Conservation (phyloP, 805 yeast genomes). For the Wilhelminamyces savonicus region DNA sequence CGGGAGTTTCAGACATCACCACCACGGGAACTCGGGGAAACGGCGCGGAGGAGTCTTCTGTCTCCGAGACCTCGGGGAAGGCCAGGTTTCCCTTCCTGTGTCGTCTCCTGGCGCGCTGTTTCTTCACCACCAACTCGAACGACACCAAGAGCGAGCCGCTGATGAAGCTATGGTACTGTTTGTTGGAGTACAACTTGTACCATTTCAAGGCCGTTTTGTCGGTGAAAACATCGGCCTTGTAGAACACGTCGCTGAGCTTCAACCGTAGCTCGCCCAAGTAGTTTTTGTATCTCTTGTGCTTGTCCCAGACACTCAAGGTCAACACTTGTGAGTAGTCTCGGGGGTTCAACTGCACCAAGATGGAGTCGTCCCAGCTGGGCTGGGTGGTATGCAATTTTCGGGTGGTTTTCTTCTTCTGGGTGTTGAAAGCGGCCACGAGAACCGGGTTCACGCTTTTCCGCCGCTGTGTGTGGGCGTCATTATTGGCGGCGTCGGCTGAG, state of each 20-base stretch:
- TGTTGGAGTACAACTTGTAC: slow-evolving; percentile 39
- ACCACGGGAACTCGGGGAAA: no score
- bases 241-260: slow-evolving; percentile 22
- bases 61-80: no score
- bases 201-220: slow-evolving; percentile 30
- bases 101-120: no score
- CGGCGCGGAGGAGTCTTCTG: no score
- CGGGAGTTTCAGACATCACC: no score
- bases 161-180: slow-evolving; percentile 33
- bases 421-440: slow-evolving; percentile 29
- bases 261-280: slow-evolving; percentile 37
- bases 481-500: slow-evolving; percentile 5
- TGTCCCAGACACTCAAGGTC: slow-evolving; percentile 34
- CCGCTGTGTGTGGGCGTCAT: slow-evolving; percentile 2
- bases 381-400: slow-evolving; percentile 26
- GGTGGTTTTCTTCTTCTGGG: slow-evolving; percentile 20
- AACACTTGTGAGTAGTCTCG: slow-evolving; percentile 24
- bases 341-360: slow-evolving; percentile 23
- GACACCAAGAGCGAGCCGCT: slow-evolving; percentile 43
- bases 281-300: slow-evolving; percentile 26
- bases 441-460: slow-evolving; percentile 30
- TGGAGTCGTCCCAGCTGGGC: slow-evolving; percentile 35
- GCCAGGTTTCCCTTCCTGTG: no score
- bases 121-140: slow-evolving; percentile 29
- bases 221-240: slow-evolving; percentile 5